phyloP scores from a whole-genome alignment of 169 alveolate genomes.

The Plasmodium falciparum region DNA sequence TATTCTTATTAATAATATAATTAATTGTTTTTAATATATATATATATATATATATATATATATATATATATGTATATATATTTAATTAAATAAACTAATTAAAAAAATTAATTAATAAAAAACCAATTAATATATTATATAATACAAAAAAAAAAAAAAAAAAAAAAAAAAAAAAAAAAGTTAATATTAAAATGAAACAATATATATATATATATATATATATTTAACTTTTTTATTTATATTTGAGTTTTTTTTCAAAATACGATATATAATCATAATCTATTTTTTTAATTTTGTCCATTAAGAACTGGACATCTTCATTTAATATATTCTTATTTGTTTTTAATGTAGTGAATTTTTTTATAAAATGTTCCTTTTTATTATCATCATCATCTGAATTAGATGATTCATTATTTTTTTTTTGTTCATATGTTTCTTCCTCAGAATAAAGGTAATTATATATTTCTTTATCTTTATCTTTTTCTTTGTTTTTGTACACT shows the following conservation, averaged over 20 bases:
- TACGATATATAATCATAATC: conserved; percentile 65
- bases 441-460: neutral
- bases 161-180: no score
- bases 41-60: conserved; percentile 5
- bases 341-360: conserved; percentile 29
- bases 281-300: conserved; percentile 42
- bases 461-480: neutral
- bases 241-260: conserved; percentile 57
- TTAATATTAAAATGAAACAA: neutral
- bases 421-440: neutral
- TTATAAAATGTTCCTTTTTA: conserved; percentile 22
- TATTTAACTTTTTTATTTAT: conserved; percentile 4
- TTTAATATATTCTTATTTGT: conserved; percentile 34
- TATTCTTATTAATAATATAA: no score
- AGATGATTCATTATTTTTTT: neutral
- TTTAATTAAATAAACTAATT: neutral
- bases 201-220: neutral
- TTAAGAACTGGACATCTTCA: conserved; percentile 32
- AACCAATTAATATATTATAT: no score
- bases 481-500: neutral
- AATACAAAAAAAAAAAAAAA: no score
- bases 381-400: neutral
- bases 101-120: no score
- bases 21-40: neutral
- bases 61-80: neutral